A percentile compares a stretch with the other conserved stretches of the same genome.
Conservation (phyloP, 495 filamentous ascomycete genomes). For the Sordaria brevicollis region DNA sequence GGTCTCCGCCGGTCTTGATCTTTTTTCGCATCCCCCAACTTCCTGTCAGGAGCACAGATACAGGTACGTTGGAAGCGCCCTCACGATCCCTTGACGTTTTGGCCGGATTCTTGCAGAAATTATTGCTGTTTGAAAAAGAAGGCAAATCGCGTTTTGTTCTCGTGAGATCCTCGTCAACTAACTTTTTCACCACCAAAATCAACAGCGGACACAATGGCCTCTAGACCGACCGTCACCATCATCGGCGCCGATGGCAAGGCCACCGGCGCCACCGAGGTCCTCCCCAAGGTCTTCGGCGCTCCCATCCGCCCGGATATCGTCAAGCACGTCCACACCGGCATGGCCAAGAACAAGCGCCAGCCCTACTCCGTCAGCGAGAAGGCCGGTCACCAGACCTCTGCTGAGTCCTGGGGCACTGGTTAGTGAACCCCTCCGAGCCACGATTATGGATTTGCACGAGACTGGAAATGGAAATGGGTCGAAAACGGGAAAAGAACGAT, state of each 20-base stretch:
- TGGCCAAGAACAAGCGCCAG: slow-evolving; percentile 99
- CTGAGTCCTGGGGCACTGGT: slow-evolving; percentile 99
- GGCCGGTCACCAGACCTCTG: slow-evolving; percentile 98
- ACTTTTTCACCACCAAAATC: slow-evolving; percentile 8
- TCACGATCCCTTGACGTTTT: not conserved
- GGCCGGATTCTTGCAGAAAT: not conserved
- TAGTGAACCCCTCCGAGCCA: slow-evolving; percentile 34
- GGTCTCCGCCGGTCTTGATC: slow-evolving; percentile 18
- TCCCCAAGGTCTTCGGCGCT: slow-evolving; percentile 87
- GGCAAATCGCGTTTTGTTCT: not conserved
- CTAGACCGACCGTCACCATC: slow-evolving; percentile 90
- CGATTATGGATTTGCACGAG: slow-evolving; percentile 5
- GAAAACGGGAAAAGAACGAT: not conserved
- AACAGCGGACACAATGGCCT: slow-evolving; percentile 61
- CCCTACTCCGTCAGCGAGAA: slow-evolving; percentile 99
- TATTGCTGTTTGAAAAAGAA: not conserved
- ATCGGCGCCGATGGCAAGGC: slow-evolving; percentile 84
- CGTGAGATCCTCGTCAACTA: slow-evolving; percentile 1
- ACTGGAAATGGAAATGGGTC: not conserved
- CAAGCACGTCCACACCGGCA: slow-evolving; percentile 96
- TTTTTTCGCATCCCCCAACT: slow-evolving; percentile 20
- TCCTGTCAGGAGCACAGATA: slow-evolving; percentile 14
- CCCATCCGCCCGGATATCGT: slow-evolving; percentile 99
- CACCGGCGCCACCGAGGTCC: slow-evolving; percentile 74
- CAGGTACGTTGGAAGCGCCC: slow-evolving; percentile 1